phyloP scores from a whole-genome alignment of 73 alveolate genomes.

The Tetrahymena malaccensis region DNA sequence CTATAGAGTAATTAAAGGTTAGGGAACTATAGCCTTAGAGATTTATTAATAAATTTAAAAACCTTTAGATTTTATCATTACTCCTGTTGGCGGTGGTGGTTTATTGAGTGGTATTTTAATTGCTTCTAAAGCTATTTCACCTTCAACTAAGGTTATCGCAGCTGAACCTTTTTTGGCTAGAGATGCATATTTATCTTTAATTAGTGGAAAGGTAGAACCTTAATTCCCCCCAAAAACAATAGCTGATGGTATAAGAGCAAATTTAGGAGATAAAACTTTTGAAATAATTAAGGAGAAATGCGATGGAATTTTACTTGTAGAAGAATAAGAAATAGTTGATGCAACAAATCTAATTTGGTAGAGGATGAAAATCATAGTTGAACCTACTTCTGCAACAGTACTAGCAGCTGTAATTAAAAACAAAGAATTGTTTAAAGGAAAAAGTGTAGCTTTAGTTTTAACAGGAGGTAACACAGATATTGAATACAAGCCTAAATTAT shows the following conservation, averaged over 20 bases:
- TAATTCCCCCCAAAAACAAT: not conserved
- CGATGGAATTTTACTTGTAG: not conserved
- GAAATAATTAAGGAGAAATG: not conserved
- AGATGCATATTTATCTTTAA: not conserved
- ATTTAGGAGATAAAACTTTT: not conserved
- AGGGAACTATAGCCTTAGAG: not conserved
- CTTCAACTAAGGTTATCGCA: not conserved
- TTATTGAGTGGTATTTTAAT: not conserved
- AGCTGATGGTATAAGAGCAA: not conserved
- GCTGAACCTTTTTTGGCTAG: not conserved
- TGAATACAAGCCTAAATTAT: not conserved
- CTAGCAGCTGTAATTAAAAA: constrained; percentile 3
- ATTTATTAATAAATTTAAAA: not conserved
- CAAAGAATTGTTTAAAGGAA: not conserved
- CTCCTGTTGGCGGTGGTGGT: not conserved
- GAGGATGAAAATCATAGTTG: not conserved
- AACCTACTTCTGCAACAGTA: not conserved
- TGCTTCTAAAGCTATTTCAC: not conserved
- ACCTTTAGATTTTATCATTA: not conserved
- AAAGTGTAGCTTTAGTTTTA: not conserved
- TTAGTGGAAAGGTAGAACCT: not conserved
- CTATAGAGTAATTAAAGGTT: not conserved
- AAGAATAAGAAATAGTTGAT: not conserved
- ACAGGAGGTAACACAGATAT: constrained; percentile 7
- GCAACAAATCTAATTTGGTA: not conserved